Evolutionary conservation across 192 early-diverging fungal species (phyloP), one percentile per base, ranked within the genome.

Genomic region (Physocladia obscura): DNA sequence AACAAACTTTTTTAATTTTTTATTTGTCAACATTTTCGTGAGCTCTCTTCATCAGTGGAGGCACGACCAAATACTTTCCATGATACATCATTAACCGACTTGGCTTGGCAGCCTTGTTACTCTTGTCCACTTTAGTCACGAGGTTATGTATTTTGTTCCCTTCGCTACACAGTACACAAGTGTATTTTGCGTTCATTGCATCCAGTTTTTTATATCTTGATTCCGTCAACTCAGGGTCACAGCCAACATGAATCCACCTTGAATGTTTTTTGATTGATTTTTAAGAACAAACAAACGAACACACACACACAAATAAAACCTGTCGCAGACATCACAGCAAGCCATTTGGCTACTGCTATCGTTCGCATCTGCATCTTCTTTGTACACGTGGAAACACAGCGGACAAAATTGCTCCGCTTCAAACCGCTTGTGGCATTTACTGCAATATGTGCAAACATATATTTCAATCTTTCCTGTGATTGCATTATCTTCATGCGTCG

Each of bases 221-320:
- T 40, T 75, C 76, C 8, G 77, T 78, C 13, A 84, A 67, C 6
- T 73, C 67, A 26, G 77, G 73, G 57, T 84, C 82, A 63, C 82
- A 84, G n/a, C 74, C 78, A 6, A 78, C 79, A 57, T 84, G 82
- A 32, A 84, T 73, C 82, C 82, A 84, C 67, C 82, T 80, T 63
- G 5, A 35, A 38, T 34, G 24, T n/a, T 13, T 67, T 67, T 49
- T 61, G 15, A 68, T 19, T 27, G 17, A 67, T n/a, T n/a, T 67
- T 19, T 8, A 40, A 71, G 37, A 31, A 13, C 17, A 70, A 37
- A 48, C 1, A 47, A 47, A 1, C 40, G 58, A 58, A 13, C 11
- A 17, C 27, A 70, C 17, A 35, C 2, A 29, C 2, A 11, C 3
- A 44, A 62, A 26, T 13, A 27, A 51, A 26, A 27, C 81, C 81